phyloP scores from a whole-genome alignment of 192 early-diverging fungal species.

The Linnemannia exigua region DNA sequence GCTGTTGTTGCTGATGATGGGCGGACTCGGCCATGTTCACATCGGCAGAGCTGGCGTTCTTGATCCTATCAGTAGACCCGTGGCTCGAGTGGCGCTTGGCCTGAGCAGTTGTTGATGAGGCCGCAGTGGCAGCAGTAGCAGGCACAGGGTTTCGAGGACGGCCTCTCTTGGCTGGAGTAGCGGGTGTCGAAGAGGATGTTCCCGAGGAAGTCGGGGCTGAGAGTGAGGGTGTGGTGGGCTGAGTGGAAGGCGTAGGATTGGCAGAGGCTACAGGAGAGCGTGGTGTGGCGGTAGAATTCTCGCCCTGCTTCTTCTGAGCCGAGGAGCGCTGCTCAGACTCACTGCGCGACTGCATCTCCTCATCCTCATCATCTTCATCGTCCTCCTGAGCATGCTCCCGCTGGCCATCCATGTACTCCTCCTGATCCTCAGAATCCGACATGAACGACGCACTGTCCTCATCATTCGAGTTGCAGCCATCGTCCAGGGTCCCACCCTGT shows the following conservation, averaged over 20 bases:
- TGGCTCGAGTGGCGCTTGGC: constrained; percentile 19
- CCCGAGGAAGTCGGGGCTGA: constrained; percentile 1
- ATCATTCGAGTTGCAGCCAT: constrained; percentile 34
- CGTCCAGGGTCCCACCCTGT: constrained; percentile 28
- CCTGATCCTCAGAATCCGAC: constrained; percentile 49
- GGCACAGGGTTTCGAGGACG: constrained; percentile 39
- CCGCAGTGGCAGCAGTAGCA: background rate
- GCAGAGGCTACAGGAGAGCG: constrained; percentile 10
- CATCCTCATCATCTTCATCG: constrained; percentile 41
- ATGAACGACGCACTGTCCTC: constrained; percentile 35
- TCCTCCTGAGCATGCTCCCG: constrained; percentile 21
- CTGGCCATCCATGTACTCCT: constrained; percentile 35
- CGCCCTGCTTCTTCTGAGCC: constrained; percentile 3
- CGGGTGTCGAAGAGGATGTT: constrained; percentile 5
- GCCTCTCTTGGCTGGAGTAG: constrained; percentile 46
- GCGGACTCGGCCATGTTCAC: background rate
- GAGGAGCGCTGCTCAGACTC: constrained; percentile 29
- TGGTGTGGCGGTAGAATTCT: background rate
- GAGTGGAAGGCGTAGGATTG: constrained; percentile 16
- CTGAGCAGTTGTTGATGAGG: background rate
- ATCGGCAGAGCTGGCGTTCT: background rate
- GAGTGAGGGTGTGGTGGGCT: constrained; percentile 20
- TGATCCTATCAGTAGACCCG: constrained; percentile 18
- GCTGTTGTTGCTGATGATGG: background rate
- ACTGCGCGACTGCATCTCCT: constrained; percentile 36